Conservation (phyloP, 192 early-diverging fungal genomes). For the Rhizophlyctis rosea region DNA sequence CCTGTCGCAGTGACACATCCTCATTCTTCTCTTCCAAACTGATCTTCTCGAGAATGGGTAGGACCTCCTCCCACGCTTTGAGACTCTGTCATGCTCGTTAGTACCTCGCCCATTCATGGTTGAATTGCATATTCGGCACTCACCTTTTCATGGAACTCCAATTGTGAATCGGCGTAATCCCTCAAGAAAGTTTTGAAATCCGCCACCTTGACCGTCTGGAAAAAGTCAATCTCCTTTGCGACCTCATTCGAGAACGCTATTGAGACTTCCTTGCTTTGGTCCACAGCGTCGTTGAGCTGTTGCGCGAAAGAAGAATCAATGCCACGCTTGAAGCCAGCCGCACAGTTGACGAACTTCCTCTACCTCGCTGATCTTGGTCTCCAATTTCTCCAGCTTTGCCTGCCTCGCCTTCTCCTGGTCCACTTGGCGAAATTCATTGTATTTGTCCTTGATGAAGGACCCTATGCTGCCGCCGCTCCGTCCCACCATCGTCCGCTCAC, state of each 20-base stretch:
- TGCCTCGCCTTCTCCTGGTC: slow-evolving; percentile 78
- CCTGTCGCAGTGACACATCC: no score
- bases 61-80: slow-evolving; percentile 78
- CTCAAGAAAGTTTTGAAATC: slow-evolving; percentile 77
- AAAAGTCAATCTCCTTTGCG: slow-evolving; percentile 78
- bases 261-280: slow-evolving; percentile 67
- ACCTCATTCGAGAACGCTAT: slow-evolving; percentile 76
- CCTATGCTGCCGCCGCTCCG: slow-evolving; percentile 59
- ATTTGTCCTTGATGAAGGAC: slow-evolving; percentile 81
- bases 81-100: slow-evolving; percentile 38
- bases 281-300: slow-evolving; percentile 80
- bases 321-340: background rate
- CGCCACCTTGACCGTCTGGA: slow-evolving; percentile 70
- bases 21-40: slow-evolving; percentile 15
- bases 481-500: slow-evolving; percentile 67
- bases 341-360: background rate
- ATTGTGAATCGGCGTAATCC: slow-evolving; percentile 73
- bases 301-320: slow-evolving; percentile 1
- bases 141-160: slow-evolving; percentile 81
- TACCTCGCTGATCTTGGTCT: slow-evolving; percentile 69
- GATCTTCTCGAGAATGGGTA: slow-evolving; percentile 71
- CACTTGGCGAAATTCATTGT: slow-evolving; percentile 84
- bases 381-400: slow-evolving; percentile 73
- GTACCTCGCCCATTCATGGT: background rate
- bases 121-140: background rate